Base-by-base conservation (phyloP, 371 early-diverging fungal genomes). In the Mortierella sp. region DNA sequence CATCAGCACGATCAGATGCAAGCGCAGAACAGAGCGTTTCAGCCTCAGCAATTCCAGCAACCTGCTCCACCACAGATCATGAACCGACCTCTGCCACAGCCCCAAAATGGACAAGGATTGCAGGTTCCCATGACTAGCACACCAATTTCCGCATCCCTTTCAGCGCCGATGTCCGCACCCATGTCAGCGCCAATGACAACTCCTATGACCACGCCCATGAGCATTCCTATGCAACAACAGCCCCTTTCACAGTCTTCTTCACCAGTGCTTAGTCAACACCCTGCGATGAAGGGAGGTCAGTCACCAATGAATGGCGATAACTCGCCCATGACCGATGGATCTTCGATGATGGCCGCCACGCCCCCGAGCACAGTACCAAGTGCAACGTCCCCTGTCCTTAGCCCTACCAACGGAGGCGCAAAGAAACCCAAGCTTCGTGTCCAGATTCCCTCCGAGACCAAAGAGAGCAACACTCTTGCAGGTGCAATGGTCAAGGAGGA, bases 281-380 rank as follows among this genome's bases (percentile, higher is more conserved):
- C 50, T 27, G 69, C 69, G 9, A 64, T 75, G 69, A 75, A 75
- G 24, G 64, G 49, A 11, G 69, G 61, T 3, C 69, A 64, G 21
- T 75, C 76, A 31, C 69, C 76, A 9, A 75, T 75, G 76, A 69
- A 68, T 39, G 76, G 76, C 8, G 69, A 68, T 44, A 60, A 53
- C 19, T 75, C 76, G 5, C 76, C 69, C 14, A 75, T 75, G 76
- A 75, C 69, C 15, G 76, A 75, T 48, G 76, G 76, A 8, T 75
- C 76, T 19, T 69, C 76, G 9, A 50, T 68, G 17, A 69, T 60
- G 61, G 53, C 54, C 5, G 48, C 75, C 21, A 75, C 69, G 26
- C 60, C 76, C 1, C 64, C 64, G 6, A 32, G 58, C 15, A 51
- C 59, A 3, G 47, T 67, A 21, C 27, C 65, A n/a, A 57, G 64